Base-by-base conservation (phyloP, 495 filamentous ascomycete species). In the Articulospora tetracladia region DNA sequence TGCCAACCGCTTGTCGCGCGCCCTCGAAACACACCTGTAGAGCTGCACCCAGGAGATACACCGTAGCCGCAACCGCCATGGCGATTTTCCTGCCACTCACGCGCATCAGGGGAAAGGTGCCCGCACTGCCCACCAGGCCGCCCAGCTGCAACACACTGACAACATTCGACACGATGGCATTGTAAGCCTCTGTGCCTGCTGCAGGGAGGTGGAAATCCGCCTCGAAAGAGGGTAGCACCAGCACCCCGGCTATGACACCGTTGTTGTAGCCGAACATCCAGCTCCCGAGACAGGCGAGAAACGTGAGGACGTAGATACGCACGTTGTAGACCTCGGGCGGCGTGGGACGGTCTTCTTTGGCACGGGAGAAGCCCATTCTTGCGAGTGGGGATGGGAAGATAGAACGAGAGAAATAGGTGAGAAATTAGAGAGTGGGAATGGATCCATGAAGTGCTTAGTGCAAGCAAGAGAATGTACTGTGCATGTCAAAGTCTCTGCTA, bases 221-320 rank as follows among this genome's bases (percentile, higher is more conserved):
- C 12, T 48, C 17, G 39, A 61, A 58, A 26, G 58, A 65, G 20
- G 62, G 58, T 10, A 65, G 54, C 23, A 58, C 54, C 20, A 61
- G 47, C 22, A 54, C 58, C 30, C 62, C 58, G 32, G 51, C 51
- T 24, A 59, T 55, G 25, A 55, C 52, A 20, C 56, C 27, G 27
- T 59, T 59, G 27, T 63, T 59, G 50, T 66, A 66, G 26, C 63
- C 63, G 23, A 66, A 66, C 63, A 66, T 66, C 58, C 58, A 66
- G 11, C 53, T 58, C 13, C 63, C 63, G 1, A 66, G 53, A 46
- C 54, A 66, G 25, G 63, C 23, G 41, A 62, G 59, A 23, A 58
- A 56, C 10, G 57, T 48, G 2, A 66, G 54, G 17, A 49, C 7
- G 24, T 66, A 62, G n/a, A 61, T 25, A 2, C 63, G 39, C 19